Percentiles rank a stretch among this genome's conserved stretches.
These are phyloP conservation scores for Mycena metata DNA, from an alignment of 768 basidiomycete genomes.

Conservation along the genomic window DNA sequence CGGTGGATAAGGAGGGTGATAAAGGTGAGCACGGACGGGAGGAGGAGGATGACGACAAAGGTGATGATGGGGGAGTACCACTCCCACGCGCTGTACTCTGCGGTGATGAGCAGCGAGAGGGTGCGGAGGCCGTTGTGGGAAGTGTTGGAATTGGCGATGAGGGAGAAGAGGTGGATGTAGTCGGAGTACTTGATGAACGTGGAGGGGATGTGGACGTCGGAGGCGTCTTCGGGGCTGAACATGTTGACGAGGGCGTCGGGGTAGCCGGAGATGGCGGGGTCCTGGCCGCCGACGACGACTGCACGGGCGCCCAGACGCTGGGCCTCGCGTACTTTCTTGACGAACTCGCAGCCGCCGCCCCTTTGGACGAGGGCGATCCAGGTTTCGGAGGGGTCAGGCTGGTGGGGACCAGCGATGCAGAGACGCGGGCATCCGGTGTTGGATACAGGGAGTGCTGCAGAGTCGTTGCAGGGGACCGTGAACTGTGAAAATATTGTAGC, in stretches of 20 bases:
- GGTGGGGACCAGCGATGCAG: slow-evolving; percentile 67
- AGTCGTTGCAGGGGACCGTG: slow-evolving; percentile 61
- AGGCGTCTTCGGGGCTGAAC: slow-evolving; percentile 93
- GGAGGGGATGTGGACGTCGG: slow-evolving; percentile 85
- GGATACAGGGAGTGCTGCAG: slow-evolving; percentile 36
- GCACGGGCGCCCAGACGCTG: slow-evolving; percentile 84
- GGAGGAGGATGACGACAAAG: slow-evolving; percentile 87
- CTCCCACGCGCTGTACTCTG: slow-evolving; percentile 88
- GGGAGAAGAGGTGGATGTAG: slow-evolving; percentile 75
- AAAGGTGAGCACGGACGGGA: slow-evolving; percentile 92
- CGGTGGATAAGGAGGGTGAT: slow-evolving; percentile 91
- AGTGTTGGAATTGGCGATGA: slow-evolving; percentile 82
- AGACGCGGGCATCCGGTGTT: slow-evolving; percentile 80
- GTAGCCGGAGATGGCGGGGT: slow-evolving; percentile 72
- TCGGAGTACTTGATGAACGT: slow-evolving; percentile 91
- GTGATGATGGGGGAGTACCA: slow-evolving; percentile 94
- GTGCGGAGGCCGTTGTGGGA: slow-evolving; percentile 84
- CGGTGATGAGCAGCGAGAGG: slow-evolving; percentile 80
- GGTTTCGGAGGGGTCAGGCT: slow-evolving; percentile 73
- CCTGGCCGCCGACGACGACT: slow-evolving; percentile 92
- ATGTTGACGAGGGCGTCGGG: slow-evolving; percentile 89
- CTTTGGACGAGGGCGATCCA: slow-evolving; percentile 95
- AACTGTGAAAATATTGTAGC: slow-evolving; percentile 47
- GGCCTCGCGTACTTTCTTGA: slow-evolving; percentile 86
- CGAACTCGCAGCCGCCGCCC: slow-evolving; percentile 80